Evolutionary conservation across 169 alveolate genomes (phyloP), one percentile per base, ranked within the genome.

Genomic region (Eimeria brunetti): DNA sequence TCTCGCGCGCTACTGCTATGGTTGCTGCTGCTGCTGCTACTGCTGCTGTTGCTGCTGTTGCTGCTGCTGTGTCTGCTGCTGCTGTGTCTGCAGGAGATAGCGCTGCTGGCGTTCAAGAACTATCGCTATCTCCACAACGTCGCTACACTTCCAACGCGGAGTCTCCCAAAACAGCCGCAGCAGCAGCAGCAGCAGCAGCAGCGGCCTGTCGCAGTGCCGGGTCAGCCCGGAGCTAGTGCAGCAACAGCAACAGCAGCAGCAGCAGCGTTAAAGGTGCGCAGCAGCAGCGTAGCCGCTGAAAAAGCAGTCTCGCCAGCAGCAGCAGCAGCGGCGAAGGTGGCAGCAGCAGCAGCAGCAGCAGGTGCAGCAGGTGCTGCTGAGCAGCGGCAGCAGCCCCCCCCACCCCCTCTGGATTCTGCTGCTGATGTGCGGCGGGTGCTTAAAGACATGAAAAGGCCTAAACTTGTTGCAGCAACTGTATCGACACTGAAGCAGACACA

Each of bases 391-490:
- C 67, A 27, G 38, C 88, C 88, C 24, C 88, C 8, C 7, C 2
- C 67, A 22, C 88, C 88, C 18, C 67, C 67, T 44, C 51, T 78
- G 46, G 88, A 78, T n/a, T 78, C 88, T 20, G 88, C 88, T 44
- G 64, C 88, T 44, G 88, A 78, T 46, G 88, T 78, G 64, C 64
- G 88, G 44, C 88, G 88, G 64, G 88, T 64, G n/a, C 67, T 78
- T 0, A 62, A 64, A 7, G 64, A 51, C 0, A 1, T 78, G 88
- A 44, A 78, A 64, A 78, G 46, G 67, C 88, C 60, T n/a, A 78
- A 78, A 51, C 88, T 78, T 49, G 88, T 78, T 9, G 33, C 88
- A 20, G 18, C 88, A 51, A 78, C 88, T 41, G 27, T 78, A 7
- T 44, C 67, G 18, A 51, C 88, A 12, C 64, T 78, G 41, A 78